phyloP scores from a whole-genome alignment of 2,329 filamentous ascomycete species.

The Pseudopithomyces chartarum region DNA sequence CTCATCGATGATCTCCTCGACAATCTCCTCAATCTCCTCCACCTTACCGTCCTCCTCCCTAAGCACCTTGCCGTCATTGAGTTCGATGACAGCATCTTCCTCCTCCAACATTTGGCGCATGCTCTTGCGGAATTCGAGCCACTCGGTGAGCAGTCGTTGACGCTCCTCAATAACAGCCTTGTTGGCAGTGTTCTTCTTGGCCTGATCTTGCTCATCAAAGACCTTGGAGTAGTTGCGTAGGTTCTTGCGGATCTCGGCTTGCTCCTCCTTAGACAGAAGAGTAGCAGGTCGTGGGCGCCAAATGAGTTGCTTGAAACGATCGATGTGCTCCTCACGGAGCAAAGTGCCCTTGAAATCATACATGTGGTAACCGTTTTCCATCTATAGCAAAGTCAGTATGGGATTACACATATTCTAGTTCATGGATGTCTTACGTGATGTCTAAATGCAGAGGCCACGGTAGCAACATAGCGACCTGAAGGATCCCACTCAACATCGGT shows the following conservation, averaged over 20 bases:
- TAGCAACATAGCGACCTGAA: slow-evolving; percentile 90
- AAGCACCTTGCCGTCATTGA: slow-evolving; percentile 58
- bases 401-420: neutral
- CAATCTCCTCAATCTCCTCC: slow-evolving; percentile 72
- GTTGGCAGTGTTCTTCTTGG: slow-evolving; percentile 92
- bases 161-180: slow-evolving; percentile 90
- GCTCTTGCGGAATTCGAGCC: slow-evolving; percentile 80
- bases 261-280: slow-evolving; percentile 94
- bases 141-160: slow-evolving; percentile 82
- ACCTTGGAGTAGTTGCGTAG: slow-evolving; percentile 92
- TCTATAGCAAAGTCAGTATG: slow-evolving; percentile 59
- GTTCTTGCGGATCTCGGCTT: slow-evolving; percentile 97
- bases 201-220: slow-evolving; percentile 94
- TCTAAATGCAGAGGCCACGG: slow-evolving; percentile 93
- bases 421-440: slow-evolving; percentile 84
- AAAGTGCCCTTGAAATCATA: slow-evolving; percentile 94
- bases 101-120: slow-evolving; percentile 68
- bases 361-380: slow-evolving; percentile 99
- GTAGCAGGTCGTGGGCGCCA: slow-evolving; percentile 92
- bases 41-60: slow-evolving; percentile 54
- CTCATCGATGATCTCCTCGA: slow-evolving; percentile 90
- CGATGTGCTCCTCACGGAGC: slow-evolving; percentile 86
- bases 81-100: slow-evolving; percentile 62
- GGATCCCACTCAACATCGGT: slow-evolving; percentile 99
- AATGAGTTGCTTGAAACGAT: slow-evolving; percentile 97